These are phyloP conservation scores for Gloeophyllum trabeum DNA, from an alignment of 768 basidiomycete genomes.

Conservation along the genomic window DNA sequence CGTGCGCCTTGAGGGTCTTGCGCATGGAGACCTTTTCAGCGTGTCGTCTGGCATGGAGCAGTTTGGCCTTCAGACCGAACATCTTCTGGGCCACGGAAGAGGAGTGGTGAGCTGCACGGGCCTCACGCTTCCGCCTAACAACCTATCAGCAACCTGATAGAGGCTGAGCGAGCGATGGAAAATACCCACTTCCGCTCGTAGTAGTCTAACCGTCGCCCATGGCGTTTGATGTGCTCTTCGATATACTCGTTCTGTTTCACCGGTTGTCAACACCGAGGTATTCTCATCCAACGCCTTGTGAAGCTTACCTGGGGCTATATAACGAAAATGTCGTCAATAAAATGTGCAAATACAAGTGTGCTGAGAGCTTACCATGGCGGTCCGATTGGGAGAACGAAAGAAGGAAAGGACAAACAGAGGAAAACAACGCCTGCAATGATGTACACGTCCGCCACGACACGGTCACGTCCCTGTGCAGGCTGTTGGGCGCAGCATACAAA, in stretches of 20 bases:
- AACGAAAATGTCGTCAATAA: neutral
- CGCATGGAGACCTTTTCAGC: conserved; percentile 97
- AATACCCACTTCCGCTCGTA: conserved; percentile 84
- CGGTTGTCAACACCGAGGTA: conserved; percentile 5
- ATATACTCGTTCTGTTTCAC: conserved; percentile 88
- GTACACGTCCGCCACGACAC: neutral
- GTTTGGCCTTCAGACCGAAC: conserved; percentile 94
- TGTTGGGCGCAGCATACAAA: no score
- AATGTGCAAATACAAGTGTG: neutral
- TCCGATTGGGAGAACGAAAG: no score
- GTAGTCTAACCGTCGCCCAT: conserved; percentile 92
- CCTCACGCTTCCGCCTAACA: conserved; percentile 69
- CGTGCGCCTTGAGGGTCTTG: conserved; percentile 99
- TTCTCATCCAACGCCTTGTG: neutral
- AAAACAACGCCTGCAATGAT: conserved; percentile 2
- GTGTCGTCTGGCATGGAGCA: conserved; percentile 95
- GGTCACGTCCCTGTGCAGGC: neutral
- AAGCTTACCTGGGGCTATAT: conserved; percentile 53
- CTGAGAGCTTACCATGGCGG: conserved; percentile 15
- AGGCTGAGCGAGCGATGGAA: neutral
- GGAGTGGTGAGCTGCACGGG: conserved; percentile 62
- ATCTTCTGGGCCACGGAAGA: conserved; percentile 87
- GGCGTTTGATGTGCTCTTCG: conserved; percentile 95
- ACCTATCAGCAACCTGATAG: neutral
- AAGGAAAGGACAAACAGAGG: no score